phyloP scores from a whole-genome alignment of 805 yeast species.

The Limtongia smithiae region DNA sequence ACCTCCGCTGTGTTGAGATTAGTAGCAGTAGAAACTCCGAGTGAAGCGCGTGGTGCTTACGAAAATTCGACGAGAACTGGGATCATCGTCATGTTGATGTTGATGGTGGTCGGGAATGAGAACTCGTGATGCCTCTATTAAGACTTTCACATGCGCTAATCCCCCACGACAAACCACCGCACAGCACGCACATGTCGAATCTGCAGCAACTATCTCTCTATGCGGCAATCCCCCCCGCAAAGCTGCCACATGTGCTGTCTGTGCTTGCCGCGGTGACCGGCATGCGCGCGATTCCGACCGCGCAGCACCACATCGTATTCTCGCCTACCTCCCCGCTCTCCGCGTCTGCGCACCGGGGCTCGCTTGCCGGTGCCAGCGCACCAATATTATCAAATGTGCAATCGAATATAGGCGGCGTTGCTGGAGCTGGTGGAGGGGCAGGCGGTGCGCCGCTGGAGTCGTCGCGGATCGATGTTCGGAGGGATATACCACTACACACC shows the following conservation, averaged over 20 bases:
- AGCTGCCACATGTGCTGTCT: slow-evolving; percentile 34
- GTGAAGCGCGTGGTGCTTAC: slow-evolving; percentile 1
- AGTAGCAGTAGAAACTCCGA: background rate
- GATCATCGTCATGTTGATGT: background rate
- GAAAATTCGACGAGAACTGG: slow-evolving; percentile 18
- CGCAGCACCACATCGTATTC: slow-evolving; percentile 36
- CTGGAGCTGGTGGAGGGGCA: too few species aligned
- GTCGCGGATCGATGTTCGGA: slow-evolving; percentile 18
- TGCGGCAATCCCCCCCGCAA: slow-evolving; percentile 35
- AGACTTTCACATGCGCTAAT: background rate
- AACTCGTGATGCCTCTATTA: too few species aligned
- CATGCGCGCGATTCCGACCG: slow-evolving; percentile 34
- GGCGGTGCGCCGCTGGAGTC: slow-evolving; percentile 23
- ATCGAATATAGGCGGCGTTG: background rate
- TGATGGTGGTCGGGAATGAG: background rate
- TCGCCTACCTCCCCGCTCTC: slow-evolving; percentile 31
- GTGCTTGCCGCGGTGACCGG: slow-evolving; percentile 40
- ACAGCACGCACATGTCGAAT: background rate
- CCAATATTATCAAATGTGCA: background rate
- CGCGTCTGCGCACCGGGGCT: background rate
- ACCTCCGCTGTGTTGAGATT: slow-evolving; percentile 57
- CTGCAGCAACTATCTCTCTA: slow-evolving; percentile 39
- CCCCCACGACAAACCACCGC: background rate
- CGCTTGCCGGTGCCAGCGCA: background rate
- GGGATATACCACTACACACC: slow-evolving; percentile 5